phyloP scores from a whole-genome alignment of 2,329 filamentous ascomycete genomes.

The Colletotrichum liaoningense region DNA sequence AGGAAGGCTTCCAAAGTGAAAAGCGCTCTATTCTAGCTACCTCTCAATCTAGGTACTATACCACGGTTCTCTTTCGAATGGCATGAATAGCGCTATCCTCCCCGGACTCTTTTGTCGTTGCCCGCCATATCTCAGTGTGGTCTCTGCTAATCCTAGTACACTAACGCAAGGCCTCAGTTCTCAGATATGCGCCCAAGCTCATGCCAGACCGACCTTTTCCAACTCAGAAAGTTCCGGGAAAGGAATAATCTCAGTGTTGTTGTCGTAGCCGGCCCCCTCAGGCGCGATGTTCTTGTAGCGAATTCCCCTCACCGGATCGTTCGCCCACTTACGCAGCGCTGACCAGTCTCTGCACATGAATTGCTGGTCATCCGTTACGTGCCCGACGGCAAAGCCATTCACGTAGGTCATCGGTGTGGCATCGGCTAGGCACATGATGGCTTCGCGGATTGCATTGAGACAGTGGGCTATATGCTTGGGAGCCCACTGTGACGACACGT shows the following conservation, averaged over 20 bases:
- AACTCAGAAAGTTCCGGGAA: constrained; percentile 11
- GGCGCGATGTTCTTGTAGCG: constrained; percentile 17
- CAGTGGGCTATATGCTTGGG: constrained; percentile 19
- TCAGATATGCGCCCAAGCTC: neutral
- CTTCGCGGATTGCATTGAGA: constrained; percentile 15
- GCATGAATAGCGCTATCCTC: neutral
- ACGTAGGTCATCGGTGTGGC: constrained; percentile 26
- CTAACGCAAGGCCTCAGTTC: neutral
- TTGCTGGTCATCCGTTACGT: constrained; percentile 25
- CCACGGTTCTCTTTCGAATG: neutral
- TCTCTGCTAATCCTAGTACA: neutral
- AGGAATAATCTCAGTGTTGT: constrained; percentile 19
- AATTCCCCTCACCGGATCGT: constrained; percentile 14
- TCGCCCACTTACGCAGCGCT: constrained; percentile 17
- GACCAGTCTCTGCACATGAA: constrained; percentile 26
- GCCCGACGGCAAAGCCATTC: constrained; percentile 9
- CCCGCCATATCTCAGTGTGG: neutral
- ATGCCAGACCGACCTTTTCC: constrained; percentile 20
- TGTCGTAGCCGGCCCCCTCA: constrained; percentile 14
- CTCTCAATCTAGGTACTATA: too few species aligned
- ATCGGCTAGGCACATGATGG: constrained; percentile 23
- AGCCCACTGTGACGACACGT: constrained; percentile 21
- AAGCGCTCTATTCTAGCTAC: too few species aligned
- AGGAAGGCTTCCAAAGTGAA: too few species aligned
- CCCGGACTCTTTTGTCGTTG: neutral